These are phyloP conservation scores for Phallus indusiatus DNA, from an alignment of 768 basidiomycete species.

Conservation along the genomic window DNA sequence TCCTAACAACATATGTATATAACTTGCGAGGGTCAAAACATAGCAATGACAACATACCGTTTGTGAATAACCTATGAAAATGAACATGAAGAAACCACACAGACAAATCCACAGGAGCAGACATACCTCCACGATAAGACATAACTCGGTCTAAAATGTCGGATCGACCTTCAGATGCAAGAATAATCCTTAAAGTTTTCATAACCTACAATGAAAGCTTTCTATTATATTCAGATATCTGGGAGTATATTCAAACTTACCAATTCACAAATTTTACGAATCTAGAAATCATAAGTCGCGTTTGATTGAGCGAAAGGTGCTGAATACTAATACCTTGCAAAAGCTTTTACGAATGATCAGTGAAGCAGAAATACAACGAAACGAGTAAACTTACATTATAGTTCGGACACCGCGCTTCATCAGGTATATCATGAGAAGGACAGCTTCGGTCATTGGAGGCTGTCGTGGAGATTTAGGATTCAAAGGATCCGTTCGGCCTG, in stretches of 20 bases:
- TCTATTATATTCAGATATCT: background rate
- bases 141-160: constrained; percentile 71
- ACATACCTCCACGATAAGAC: constrained; percentile 74
- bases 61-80: constrained; percentile 54
- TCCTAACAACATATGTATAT: constrained; percentile 36
- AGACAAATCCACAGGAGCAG: background rate
- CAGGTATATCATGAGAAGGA: constrained; percentile 61
- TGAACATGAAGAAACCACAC: background rate
- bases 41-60: constrained; percentile 31
- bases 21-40: background rate
- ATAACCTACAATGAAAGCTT: constrained; percentile 42
- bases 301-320: background rate
- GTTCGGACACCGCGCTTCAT: constrained; percentile 75
- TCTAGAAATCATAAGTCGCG: constrained; percentile 30
- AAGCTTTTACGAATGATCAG: background rate
- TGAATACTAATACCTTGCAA: background rate
- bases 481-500: constrained; percentile 45
- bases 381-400: constrained; percentile 43
- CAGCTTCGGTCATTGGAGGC: constrained; percentile 60
- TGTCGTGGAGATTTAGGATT: constrained; percentile 45
- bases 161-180: constrained; percentile 63
- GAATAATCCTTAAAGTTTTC: constrained; percentile 61
- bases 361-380: background rate
- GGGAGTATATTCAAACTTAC: constrained; percentile 30
- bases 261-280: constrained; percentile 73